Percentiles rank a stretch among this genome's conserved stretches.
phyloP scores from a whole-genome alignment of 192 early-diverging fungal species.

The Linnemannia zychae region DNA sequence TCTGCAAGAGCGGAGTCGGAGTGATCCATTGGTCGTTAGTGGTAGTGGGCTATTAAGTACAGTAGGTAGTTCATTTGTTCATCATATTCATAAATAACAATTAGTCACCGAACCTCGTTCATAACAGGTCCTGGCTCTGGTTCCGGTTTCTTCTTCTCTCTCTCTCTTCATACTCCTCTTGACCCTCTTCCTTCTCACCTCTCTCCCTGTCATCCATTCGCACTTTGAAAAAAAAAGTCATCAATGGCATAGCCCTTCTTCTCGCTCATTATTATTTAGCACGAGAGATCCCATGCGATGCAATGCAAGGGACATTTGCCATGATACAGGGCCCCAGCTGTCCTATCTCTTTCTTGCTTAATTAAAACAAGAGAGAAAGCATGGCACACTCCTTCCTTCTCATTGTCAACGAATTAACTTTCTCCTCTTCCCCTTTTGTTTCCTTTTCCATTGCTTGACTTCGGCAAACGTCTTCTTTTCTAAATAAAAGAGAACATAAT shows the following conservation, averaged over 20 bases:
- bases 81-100: no score
- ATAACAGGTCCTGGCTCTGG: slow-evolving; percentile 3
- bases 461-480: not conserved
- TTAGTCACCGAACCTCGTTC: no score
- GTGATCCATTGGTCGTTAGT: no score
- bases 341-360: not conserved
- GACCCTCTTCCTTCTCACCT: not conserved
- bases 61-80: no score
- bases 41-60: no score
- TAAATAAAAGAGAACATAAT: not conserved
- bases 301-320: not conserved
- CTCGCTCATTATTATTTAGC: not conserved
- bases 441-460: not conserved
- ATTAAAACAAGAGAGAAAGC: not conserved
- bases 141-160: not conserved
- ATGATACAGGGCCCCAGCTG: not conserved
- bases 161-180: no score
- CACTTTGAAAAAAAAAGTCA: not conserved
- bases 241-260: not conserved
- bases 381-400: not conserved
- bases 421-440: not conserved
- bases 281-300: not conserved
- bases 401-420: not conserved
- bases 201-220: not conserved
- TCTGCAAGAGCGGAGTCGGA: not conserved